Evolutionary conservation across 2,329 filamentous ascomycete genomes (phyloP).

Genomic region (Diaporthe citri): DNA sequence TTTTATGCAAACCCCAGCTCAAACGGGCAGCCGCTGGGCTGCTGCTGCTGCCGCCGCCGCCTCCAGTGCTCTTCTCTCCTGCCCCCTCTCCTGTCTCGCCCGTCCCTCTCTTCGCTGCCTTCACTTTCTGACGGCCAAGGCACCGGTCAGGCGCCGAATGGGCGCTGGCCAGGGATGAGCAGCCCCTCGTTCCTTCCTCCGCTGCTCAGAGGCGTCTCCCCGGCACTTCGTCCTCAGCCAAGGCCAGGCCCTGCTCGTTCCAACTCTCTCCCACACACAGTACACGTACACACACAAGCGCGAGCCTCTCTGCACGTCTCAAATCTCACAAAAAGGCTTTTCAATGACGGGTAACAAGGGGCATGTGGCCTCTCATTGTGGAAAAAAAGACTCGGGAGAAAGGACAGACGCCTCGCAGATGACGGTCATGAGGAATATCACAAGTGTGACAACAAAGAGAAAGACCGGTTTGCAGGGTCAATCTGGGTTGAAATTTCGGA

Average conservation of each 20-base stretch:
- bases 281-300: neutral
- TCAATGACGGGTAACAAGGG: neutral
- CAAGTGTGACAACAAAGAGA: constrained; percentile 10
- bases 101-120: neutral
- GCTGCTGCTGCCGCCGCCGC: constrained; percentile 10
- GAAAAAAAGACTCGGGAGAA: neutral
- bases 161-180: neutral
- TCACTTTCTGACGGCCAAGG: constrained; percentile 5
- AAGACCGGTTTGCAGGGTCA: constrained; percentile 6
- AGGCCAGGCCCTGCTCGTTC: neutral
- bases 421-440: constrained; percentile 11
- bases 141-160: neutral
- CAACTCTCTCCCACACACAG: neutral
- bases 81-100: neutral
- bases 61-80: neutral
- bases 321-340: constrained; percentile 9
- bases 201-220: neutral
- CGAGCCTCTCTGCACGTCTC: neutral
- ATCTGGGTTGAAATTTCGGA: constrained; percentile 35
- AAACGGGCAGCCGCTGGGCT: constrained; percentile 34
- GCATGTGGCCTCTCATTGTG: neutral
- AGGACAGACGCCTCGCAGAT: neutral
- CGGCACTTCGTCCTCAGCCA: neutral
- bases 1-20: neutral
- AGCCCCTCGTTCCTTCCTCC: neutral